These are phyloP conservation scores for Orbilia quercus DNA, from an alignment of 2,329 filamentous ascomycete genomes.

Conservation along the genomic window DNA sequence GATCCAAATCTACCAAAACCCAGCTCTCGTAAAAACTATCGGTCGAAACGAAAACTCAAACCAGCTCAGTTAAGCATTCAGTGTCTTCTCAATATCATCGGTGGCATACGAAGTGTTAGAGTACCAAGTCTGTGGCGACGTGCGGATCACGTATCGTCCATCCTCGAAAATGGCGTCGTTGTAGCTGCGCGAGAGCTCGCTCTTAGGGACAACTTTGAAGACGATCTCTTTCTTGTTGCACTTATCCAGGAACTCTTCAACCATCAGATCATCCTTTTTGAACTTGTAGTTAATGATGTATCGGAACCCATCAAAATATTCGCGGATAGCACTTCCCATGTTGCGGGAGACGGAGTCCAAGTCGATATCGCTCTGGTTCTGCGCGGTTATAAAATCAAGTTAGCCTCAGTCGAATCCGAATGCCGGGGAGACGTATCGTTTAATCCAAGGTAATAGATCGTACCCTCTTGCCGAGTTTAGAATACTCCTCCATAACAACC, in stretches of 20 bases:
- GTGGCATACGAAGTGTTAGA: slow-evolving; percentile 31
- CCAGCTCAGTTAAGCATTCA: background rate
- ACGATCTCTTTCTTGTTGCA: slow-evolving; percentile 34
- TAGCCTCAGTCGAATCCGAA: background rate
- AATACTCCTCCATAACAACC: slow-evolving; percentile 25
- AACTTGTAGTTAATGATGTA: slow-evolving; percentile 30
- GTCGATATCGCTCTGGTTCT: slow-evolving; percentile 41
- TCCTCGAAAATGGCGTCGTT: slow-evolving; percentile 32
- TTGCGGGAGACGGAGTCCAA: slow-evolving; percentile 40
- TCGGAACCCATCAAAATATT: slow-evolving; percentile 46
- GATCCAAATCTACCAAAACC: slow-evolving; percentile 7
- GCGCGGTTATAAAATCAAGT: background rate
- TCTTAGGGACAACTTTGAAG: slow-evolving; percentile 33
- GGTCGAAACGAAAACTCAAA: background rate
- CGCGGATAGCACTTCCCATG: slow-evolving; percentile 35
- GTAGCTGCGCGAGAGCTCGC: slow-evolving; percentile 28
- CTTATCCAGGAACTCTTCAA: slow-evolving; percentile 39
- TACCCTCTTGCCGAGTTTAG: slow-evolving; percentile 51
- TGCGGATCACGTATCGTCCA: slow-evolving; percentile 31
- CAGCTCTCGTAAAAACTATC: background rate
- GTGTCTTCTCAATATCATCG: slow-evolving; percentile 31
- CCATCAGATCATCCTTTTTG: slow-evolving; percentile 50
- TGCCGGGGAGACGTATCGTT: background rate
- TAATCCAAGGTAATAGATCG: background rate
- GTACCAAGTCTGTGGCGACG: slow-evolving; percentile 40